Conservation (phyloP, 176 grass and related monocot species). For the Oryza meyeriana region DNA sequence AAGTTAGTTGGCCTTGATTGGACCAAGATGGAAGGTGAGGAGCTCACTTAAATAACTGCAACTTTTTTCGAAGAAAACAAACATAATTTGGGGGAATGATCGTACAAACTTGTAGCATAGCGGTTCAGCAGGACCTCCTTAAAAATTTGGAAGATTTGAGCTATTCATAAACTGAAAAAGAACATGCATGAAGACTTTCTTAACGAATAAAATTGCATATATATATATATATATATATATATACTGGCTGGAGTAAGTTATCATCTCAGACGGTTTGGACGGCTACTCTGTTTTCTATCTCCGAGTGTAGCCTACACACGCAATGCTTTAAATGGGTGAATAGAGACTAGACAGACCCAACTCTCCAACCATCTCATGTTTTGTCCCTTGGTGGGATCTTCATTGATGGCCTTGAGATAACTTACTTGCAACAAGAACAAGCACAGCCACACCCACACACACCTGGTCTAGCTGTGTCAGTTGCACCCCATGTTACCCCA, state of each 20-base stretch:
- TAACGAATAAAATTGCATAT: neutral
- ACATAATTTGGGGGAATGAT: neutral
- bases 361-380: slow-evolving; percentile 59
- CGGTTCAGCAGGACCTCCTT: too few relatives aligned
- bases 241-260: neutral
- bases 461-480: slow-evolving; percentile 38
- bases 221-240: neutral
- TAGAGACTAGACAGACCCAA: slow-evolving; percentile 65
- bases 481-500: slow-evolving; percentile 34
- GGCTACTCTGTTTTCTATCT: slow-evolving; percentile 13
- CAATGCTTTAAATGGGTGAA: slow-evolving; percentile 98
- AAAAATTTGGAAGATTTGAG: neutral
- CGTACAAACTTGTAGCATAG: too few relatives aligned
- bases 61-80: neutral
- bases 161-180: neutral
- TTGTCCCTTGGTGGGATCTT: slow-evolving; percentile 74
- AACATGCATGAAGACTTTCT: neutral
- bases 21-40: neutral
- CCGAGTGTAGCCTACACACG: slow-evolving; percentile 42
- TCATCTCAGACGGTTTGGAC: slow-evolving; percentile 32
- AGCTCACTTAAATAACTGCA: neutral
- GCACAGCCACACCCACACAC: slow-evolving; percentile 22
- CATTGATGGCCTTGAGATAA: slow-evolving; percentile 63
- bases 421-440: slow-evolving; percentile 49
- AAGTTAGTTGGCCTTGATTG: neutral